Percentiles rank a stretch among this genome's conserved stretches.
These are phyloP conservation scores for Mycogone perniciosa DNA, from an alignment of 2,329 filamentous ascomycete species.

Conservation along the genomic window DNA sequence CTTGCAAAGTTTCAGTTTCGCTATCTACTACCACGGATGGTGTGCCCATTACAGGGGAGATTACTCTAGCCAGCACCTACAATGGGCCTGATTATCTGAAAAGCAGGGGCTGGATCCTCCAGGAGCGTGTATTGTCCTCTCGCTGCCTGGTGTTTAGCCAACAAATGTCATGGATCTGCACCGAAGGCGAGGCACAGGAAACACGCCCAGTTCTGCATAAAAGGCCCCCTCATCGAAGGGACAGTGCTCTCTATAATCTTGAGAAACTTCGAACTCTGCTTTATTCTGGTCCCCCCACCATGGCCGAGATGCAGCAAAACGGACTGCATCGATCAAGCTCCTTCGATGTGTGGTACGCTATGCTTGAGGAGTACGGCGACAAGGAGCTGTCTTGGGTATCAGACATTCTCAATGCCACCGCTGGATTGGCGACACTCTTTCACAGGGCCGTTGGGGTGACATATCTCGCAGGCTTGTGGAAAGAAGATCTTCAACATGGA, in stretches of 20 bases:
- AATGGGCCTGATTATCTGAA: slow-evolving; percentile 12
- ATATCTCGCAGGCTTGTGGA: slow-evolving; percentile 2
- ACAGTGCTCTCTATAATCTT: not conserved
- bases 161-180: slow-evolving; percentile 14
- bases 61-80: slow-evolving; percentile 10
- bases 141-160: slow-evolving; percentile 11
- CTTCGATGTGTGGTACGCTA: slow-evolving; percentile 12
- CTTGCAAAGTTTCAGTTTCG: slow-evolving; percentile 7
- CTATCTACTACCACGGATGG: not conserved
- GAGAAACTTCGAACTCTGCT: not conserved
- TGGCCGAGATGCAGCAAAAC: not conserved
- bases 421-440: slow-evolving; percentile 2
- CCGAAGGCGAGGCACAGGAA: slow-evolving; percentile 11
- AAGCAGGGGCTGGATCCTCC: slow-evolving; percentile 7
- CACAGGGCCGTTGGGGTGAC: not conserved
- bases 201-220: slow-evolving; percentile 1
- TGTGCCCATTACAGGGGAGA: not conserved
- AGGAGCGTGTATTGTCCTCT: slow-evolving; percentile 6
- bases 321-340: not conserved
- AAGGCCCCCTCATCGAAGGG: not conserved
- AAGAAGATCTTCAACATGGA: not conserved
- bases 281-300: not conserved
- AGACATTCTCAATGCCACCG: slow-evolving; percentile 11
- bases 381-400: slow-evolving; percentile 1
- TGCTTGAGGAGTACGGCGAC: slow-evolving; percentile 12